A percentile compares a stretch with the other conserved stretches of the same genome.
Evolutionary conservation across 108 stramenopile genomes (phyloP).

Genomic region (Fistulifera pelliculosa): DNA sequence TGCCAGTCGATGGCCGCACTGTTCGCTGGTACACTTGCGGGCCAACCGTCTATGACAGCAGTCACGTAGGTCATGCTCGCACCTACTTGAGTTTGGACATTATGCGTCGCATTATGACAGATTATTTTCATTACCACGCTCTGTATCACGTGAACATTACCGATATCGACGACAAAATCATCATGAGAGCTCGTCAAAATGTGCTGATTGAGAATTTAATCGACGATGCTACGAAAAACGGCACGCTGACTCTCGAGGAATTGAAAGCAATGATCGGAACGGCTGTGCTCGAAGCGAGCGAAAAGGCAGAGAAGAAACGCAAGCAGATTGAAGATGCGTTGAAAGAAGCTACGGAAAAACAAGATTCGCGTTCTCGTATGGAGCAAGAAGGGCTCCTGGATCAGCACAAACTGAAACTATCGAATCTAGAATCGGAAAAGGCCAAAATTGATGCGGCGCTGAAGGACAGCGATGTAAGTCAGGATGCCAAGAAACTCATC

Average conservation of each 20-base stretch:
- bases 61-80: slow-evolving; percentile 97
- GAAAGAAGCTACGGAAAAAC: slow-evolving; percentile 36
- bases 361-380: slow-evolving; percentile 34
- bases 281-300: slow-evolving; percentile 44
- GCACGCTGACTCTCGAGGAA: not conserved
- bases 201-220: slow-evolving; percentile 21
- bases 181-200: slow-evolving; percentile 47
- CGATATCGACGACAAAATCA: slow-evolving; percentile 99
- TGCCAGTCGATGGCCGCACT: slow-evolving; percentile 32
- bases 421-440: slow-evolving; percentile 33
- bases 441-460: slow-evolving; percentile 19
- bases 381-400: slow-evolving; percentile 46
- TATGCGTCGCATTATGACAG: slow-evolving; percentile 90
- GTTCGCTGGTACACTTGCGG: slow-evolving; percentile 91
- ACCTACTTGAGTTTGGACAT: slow-evolving; percentile 97
- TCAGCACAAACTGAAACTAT: slow-evolving; percentile 36
- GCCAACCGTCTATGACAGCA: slow-evolving; percentile 94
- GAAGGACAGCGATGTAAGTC: not conserved
- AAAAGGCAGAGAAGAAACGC: slow-evolving; percentile 42
- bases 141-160: slow-evolving; percentile 85
- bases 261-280: slow-evolving; percentile 19
- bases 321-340: slow-evolving; percentile 27
- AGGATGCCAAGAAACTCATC: slow-evolving; percentile 18
- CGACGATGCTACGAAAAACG: slow-evolving; percentile 7
- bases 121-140: slow-evolving; percentile 94